These are phyloP conservation scores for Sophora flavescens DNA, from an alignment of 306 rosid species.

Conservation along the genomic window DNA sequence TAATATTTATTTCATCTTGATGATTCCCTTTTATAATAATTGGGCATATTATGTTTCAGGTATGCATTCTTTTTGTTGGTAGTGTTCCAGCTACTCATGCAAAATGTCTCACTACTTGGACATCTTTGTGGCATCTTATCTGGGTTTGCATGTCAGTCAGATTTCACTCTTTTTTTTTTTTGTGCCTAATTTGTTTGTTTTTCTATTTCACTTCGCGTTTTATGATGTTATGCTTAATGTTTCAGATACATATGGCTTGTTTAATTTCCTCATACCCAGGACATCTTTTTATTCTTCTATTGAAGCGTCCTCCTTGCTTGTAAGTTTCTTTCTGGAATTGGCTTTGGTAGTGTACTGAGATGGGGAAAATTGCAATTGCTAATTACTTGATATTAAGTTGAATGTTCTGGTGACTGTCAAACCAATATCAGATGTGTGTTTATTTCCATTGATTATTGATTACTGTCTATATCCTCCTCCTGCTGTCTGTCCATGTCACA, in stretches of 20 bases:
- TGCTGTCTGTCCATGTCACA: neutral
- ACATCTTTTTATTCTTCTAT: constrained; percentile 81
- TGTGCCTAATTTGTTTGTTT: neutral
- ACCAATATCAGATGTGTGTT: constrained; percentile 27
- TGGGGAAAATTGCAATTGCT: constrained; percentile 30
- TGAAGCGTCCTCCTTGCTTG: constrained; percentile 83
- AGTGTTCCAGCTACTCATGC: constrained; percentile 94
- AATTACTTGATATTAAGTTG: constrained; percentile 26
- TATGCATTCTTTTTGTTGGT: constrained; percentile 91
- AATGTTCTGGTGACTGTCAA: constrained; percentile 23
- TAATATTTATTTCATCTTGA: constrained; percentile 27
- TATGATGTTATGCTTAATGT: constrained; percentile 40
- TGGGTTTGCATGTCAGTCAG: constrained; percentile 96
- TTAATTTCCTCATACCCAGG: constrained; percentile 89
- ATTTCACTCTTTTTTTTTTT: constrained; percentile 42
- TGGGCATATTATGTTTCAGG: constrained; percentile 62
- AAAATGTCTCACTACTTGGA: constrained; percentile 92
- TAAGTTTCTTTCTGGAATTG: constrained; percentile 60
- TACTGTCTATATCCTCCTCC: constrained; percentile 13
- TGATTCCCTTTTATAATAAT: constrained; percentile 35
- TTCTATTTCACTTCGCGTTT: constrained; percentile 18
- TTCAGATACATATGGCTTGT: constrained; percentile 90
- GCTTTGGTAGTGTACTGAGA: constrained; percentile 33
- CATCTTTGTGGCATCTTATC: constrained; percentile 98
- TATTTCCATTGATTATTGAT: neutral